These are phyloP conservation scores for Schrenkiella parvula DNA, from an alignment of 345 rosid genomes.

Conservation along the genomic window DNA sequence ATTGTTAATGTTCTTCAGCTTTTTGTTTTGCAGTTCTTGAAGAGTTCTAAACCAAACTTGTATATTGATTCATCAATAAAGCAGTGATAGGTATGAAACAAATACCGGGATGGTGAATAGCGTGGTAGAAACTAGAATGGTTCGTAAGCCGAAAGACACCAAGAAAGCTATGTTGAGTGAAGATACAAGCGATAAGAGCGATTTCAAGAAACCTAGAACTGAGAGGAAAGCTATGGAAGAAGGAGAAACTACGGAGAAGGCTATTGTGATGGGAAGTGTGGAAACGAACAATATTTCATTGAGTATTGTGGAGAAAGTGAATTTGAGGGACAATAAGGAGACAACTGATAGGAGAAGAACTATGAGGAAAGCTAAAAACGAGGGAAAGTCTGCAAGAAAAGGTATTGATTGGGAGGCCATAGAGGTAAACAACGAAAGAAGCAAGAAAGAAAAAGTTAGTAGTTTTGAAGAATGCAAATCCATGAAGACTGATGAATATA, in stretches of 20 bases:
- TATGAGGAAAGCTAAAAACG: background rate
- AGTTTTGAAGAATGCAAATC: background rate
- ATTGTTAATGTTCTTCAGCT: background rate
- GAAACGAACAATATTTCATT: background rate
- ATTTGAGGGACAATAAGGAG: background rate
- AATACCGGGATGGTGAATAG: background rate
- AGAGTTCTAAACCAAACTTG: background rate
- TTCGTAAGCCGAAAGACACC: background rate
- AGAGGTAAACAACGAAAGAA: background rate
- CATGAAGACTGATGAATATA: constrained; percentile 1
- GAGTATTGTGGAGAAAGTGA: constrained; percentile 5
- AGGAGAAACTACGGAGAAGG: background rate
- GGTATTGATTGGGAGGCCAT: background rate
- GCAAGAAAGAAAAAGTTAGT: background rate
- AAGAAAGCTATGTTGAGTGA: background rate
- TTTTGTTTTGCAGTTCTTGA: background rate
- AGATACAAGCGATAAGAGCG: background rate
- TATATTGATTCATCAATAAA: background rate
- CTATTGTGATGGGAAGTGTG: background rate
- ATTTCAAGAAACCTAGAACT: background rate
- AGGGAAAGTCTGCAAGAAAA: background rate
- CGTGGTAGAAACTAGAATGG: too few species aligned
- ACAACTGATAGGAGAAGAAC: background rate
- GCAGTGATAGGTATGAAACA: background rate
- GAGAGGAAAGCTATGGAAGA: background rate